Evolutionary conservation across 2,329 filamentous ascomycete genomes (phyloP), one percentile per base, ranked within the genome.

Genomic region (Xylaria multiplex): DNA sequence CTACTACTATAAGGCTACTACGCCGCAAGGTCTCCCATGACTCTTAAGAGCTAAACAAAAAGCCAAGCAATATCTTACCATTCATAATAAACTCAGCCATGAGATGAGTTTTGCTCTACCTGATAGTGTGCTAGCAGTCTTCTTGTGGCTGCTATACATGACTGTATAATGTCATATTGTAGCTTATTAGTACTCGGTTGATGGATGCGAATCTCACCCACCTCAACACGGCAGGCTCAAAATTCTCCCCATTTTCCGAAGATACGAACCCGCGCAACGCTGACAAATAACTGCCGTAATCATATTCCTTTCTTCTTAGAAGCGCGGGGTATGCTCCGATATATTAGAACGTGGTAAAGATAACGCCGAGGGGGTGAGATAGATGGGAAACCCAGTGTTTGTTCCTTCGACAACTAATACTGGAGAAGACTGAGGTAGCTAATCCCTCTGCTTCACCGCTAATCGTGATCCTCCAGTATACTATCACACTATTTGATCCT

Each of bases 221-320:
- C 24, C 27, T 58, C 27, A 40, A 40, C 19, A 37, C 35, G 42
- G 16, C 24, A 50, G 8, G 13, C 16, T 32, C 24, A 35, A 42
- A 42, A 49, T 16, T 56, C 32, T 11, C 14, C 27, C 46, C 16
- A n/a, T 40, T 22, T 22, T 43, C 30, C 43, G 27, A 54, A 22
- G 11, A 40, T 37, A 46, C 37, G 35, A 52, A 32, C 16, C 30
- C 24, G 24, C 45, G n/a, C 13, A 27, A 46, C n/a, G 53, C 53
- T 63, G 46, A 63, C 45, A 63, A 53, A 58, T 58, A 37, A 43
- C 22, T 46, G 9, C 53, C 37, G 16, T 52, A 35, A 35, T 42
- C 13, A 14, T 56, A 35, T 50, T 50, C 30, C 14, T 48, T 11
- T 22, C 35, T 16, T 8, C 49, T 24, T 46, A 22, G 19, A 30